Evolutionary conservation across 495 filamentous ascomycete species (phyloP), one percentile per base, ranked within the genome.

Genomic region (Cercophora scortea): DNA sequence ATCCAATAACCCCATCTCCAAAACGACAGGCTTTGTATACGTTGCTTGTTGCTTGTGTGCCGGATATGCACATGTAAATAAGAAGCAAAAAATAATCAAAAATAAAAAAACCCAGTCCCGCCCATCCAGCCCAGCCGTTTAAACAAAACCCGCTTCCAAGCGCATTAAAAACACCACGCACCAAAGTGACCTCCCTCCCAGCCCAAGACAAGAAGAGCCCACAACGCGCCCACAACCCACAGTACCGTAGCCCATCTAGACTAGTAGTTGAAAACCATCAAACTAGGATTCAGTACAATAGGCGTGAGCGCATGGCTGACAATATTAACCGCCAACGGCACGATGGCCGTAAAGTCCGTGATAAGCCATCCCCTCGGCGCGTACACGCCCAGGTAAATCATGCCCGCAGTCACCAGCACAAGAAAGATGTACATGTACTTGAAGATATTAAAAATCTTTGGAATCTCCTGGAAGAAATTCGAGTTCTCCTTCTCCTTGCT

Each of bases 261-360:
- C 64, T 70, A 86, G 77, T 81, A 87, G 32, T 82, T 83, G 64
- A 88, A 88, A 1, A 81, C 84, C 85, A 88, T 88, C 60, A 88
- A 72, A 18, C 82, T 82, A 6, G 85, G 85, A 60, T 88, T 88
- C 44, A 88, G 68, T 16, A 76, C 82, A 45, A 88, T 78, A 5
- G 85, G 85, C 50, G 87, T 63, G 42, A 88, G 63, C 52, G 86
- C 71, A 61, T 88, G 85, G 57, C 79, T 82, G 4, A 63, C 72
- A 17, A 79, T 70, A 16, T 87, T 79, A 0, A 84, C 84, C 0
- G 81, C 77, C 79, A 88, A 79, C 25, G 85, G 85, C 25, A 88
- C 64, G 49, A 89, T 87, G 16, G 86, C 85, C 8, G 86, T 82
- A 52, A 88, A 86, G 61, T 86, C 82, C 16, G 60, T 78, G 58